A percentile compares a stretch with the other conserved stretches of the same genome.
Conservation (phyloP, 2,329 filamentous ascomycete species). For the Penicillium digitatum region DNA sequence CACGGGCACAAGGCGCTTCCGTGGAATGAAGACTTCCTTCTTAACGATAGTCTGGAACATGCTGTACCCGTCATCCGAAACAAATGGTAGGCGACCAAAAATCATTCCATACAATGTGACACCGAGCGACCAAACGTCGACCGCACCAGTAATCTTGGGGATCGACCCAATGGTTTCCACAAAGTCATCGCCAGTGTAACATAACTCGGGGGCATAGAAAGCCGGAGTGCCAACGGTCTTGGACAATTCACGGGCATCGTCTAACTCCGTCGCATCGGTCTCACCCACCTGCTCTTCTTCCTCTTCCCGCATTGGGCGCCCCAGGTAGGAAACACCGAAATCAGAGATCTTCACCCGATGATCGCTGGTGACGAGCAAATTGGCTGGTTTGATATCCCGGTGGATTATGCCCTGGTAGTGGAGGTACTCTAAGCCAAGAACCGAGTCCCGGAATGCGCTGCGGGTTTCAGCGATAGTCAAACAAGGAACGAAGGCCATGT, state of each 20-base stretch:
- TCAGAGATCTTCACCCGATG: constrained; percentile 95
- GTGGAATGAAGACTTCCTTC: constrained; percentile 85
- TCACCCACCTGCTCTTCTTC: constrained; percentile 75
- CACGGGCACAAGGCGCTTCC: constrained; percentile 71
- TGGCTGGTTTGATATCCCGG: constrained; percentile 82
- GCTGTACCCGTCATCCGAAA: constrained; percentile 85
- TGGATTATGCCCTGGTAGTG: constrained; percentile 83
- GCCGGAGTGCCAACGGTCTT: constrained; percentile 97
- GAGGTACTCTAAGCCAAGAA: constrained; percentile 88
- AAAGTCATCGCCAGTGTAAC: constrained; percentile 72
- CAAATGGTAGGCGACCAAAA: constrained; percentile 87
- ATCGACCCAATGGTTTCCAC: constrained; percentile 50
- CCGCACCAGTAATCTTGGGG: constrained; percentile 81
- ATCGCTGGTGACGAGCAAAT: constrained; percentile 79
- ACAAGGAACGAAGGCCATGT: constrained; percentile 89
- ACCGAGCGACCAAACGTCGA: constrained; percentile 95
- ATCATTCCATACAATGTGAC: constrained; percentile 95
- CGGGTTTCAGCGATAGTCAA: constrained; percentile 82
- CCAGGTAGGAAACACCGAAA: constrained; percentile 97
- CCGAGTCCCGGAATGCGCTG: constrained; percentile 83
- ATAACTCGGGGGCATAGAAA: constrained; percentile 95
- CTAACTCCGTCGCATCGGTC: constrained; percentile 78
- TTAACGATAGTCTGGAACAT: constrained; percentile 90
- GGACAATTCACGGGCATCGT: constrained; percentile 91
- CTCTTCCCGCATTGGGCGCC: constrained; percentile 76